Evolutionary conservation across 345 rosid species (phyloP).

Genomic region (Salix caprea): DNA sequence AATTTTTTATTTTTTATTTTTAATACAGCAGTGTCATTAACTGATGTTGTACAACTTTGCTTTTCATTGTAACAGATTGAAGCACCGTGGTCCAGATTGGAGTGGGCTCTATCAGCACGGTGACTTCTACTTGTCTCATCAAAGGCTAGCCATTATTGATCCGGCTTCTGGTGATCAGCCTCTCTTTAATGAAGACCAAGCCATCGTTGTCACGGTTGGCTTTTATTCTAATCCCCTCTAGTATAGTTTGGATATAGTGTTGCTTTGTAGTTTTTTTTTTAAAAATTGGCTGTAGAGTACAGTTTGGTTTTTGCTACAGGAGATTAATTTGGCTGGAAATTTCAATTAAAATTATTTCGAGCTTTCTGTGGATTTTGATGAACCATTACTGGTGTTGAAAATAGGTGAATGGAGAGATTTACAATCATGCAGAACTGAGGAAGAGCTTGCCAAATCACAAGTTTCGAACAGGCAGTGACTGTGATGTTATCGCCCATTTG

Average conservation of each 20-base stretch:
- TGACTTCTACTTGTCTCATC: conserved; percentile 73
- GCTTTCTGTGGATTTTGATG: neutral
- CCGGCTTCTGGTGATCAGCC: conserved; percentile 98
- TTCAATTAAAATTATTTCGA: neutral
- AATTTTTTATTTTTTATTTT: neutral
- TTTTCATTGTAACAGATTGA: conserved; percentile 44
- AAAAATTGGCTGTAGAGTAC: no score
- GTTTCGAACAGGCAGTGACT: conserved; percentile 86
- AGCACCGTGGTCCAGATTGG: conserved; percentile 99
- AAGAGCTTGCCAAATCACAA: conserved; percentile 57
- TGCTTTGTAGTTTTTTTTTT: neutral
- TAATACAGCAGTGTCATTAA: neutral
- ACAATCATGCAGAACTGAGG: conserved; percentile 83
- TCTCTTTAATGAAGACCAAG: conserved; percentile 76
- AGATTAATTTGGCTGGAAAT: neutral
- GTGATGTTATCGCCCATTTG: conserved; percentile 93
- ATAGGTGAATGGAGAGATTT: conserved; percentile 94
- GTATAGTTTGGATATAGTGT: neutral
- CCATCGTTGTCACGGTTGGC: conserved; percentile 72
- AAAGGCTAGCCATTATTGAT: conserved; percentile 84
- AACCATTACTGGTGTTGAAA: conserved; percentile 2
- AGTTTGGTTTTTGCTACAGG: neutral
- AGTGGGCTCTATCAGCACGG: conserved; percentile 82
- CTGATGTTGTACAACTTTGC: neutral
- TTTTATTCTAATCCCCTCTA: neutral